Evolutionary conservation across 805 yeast species (phyloP).

Genomic region (Candida montana): DNA sequence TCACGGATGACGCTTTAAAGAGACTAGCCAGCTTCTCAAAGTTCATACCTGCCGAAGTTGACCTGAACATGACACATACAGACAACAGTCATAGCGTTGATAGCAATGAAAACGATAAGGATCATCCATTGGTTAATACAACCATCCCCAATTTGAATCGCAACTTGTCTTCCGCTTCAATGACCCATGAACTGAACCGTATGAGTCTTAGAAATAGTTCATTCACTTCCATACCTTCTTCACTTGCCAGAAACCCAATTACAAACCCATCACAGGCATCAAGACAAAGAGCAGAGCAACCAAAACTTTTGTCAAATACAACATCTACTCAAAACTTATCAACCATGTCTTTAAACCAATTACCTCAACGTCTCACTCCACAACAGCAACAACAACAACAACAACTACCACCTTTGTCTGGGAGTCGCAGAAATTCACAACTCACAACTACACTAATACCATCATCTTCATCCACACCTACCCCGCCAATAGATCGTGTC

Average conservation of each 20-base stretch:
- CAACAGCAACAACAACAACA: slow-evolving; percentile 9
- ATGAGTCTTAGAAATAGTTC: slow-evolving; percentile 5
- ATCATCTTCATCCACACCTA: not conserved
- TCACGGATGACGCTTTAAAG: slow-evolving; percentile 36
- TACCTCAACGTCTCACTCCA: not conserved
- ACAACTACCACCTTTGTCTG: slow-evolving; percentile 8
- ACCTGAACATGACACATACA: slow-evolving; percentile 12
- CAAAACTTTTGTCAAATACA: slow-evolving; percentile 11
- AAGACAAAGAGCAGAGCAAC: slow-evolving; percentile 7
- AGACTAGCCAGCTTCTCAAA: slow-evolving; percentile 28
- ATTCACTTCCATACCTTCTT: slow-evolving; percentile 10
- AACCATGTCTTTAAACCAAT: not conserved
- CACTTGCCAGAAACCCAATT: slow-evolving; percentile 12
- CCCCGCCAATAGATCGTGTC: slow-evolving; percentile 10
- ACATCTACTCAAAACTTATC: slow-evolving; percentile 12
- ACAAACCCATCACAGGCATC: slow-evolving; percentile 16
- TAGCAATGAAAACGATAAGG: not conserved
- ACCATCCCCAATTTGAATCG: not conserved
- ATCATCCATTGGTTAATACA: too few relatives aligned
- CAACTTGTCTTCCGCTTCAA: slow-evolving; percentile 1
- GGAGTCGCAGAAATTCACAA: not conserved
- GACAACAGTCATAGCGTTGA: slow-evolving; percentile 7
- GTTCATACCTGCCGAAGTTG: slow-evolving; percentile 26
- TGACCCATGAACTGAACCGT: slow-evolving; percentile 9
- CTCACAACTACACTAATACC: not conserved